These are phyloP conservation scores for Trichoderma parareesei DNA, from an alignment of 495 filamentous ascomycete genomes.

Conservation along the genomic window DNA sequence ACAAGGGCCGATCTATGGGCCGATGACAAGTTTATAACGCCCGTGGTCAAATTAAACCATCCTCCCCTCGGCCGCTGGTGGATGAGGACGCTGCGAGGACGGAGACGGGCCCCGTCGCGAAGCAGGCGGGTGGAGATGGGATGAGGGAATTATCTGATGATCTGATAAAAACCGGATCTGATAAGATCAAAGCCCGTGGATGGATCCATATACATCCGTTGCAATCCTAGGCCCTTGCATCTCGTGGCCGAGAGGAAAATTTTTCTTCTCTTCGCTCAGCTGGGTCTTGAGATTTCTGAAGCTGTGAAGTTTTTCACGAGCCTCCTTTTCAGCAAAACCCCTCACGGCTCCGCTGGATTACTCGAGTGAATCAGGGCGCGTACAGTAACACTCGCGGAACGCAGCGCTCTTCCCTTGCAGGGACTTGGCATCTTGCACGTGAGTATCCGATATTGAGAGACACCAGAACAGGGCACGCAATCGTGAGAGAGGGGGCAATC, in stretches of 20 bases:
- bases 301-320: not conserved
- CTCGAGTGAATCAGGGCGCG: not conserved
- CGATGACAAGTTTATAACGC: not conserved
- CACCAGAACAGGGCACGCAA: not conserved
- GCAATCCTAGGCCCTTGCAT: not conserved
- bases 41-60: not conserved
- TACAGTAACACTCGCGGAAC: not conserved
- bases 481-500: not conserved
- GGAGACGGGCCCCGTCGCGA: not conserved
- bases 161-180: constrained; percentile 13
- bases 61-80: not conserved
- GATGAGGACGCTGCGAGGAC: not conserved
- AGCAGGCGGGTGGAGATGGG: not conserved
- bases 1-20: constrained; percentile 2
- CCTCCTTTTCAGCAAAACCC: not conserved
- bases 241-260: not conserved
- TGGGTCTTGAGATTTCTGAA: not conserved
- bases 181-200: constrained; percentile 7
- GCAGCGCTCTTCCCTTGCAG: constrained; percentile 1
- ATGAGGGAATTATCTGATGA: constrained; percentile 15
- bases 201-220: not conserved
- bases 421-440: not conserved
- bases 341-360: not conserved
- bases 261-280: not conserved
- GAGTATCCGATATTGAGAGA: not conserved